Evolutionary conservation across 306 rosid genomes (phyloP), one percentile per base, ranked within the genome.

Genomic region (Lupinus albus): DNA sequence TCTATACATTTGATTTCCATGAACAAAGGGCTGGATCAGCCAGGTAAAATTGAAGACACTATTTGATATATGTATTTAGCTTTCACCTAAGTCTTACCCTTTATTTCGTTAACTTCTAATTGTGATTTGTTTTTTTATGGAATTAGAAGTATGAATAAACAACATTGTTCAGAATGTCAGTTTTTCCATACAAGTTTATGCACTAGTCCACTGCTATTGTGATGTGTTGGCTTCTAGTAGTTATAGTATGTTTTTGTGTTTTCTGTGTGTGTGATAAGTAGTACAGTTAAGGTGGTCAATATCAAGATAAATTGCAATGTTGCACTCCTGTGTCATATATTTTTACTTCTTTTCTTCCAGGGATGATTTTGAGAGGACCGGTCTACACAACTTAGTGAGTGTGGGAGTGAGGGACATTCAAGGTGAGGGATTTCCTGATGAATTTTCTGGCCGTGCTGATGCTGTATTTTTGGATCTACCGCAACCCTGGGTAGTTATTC

Each of bases 401-500:
- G 95, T 88, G 32, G 79, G 81, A 47, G 95, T 83, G 63, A 81
- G 88, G 71, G 91, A 88, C 66, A 83, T 85, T 70, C 91, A 88
- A 68, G 91, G 84, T 25, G 81, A 83, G 69, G 95, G 91, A 41
- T 88, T 88, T 77, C 88, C 95, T 2, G 81, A 76, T 70, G 94
- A 84, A 60, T 67, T 73, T 60, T 48, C 68, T 13, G 79, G 86
- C 36, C 73, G 64, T 61, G 87, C 85, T 11, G 91, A 88, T 58
- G 81, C 91, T 2, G 78, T 85, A 66, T 88, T 85, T 79, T 80
- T 88, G 65, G 95, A 88, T 77, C 79, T 88, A 46, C 95, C 91
- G 54, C 95, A 88, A 58, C 90, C 95, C n/a, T 88, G 91, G 90
- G 72, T 88, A 33, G 91, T 85, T 12, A 85, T 85, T 73, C 87